phyloP scores from a whole-genome alignment of 1,284 basidiomycete genomes.

The Thecaphora thlaspeos region DNA sequence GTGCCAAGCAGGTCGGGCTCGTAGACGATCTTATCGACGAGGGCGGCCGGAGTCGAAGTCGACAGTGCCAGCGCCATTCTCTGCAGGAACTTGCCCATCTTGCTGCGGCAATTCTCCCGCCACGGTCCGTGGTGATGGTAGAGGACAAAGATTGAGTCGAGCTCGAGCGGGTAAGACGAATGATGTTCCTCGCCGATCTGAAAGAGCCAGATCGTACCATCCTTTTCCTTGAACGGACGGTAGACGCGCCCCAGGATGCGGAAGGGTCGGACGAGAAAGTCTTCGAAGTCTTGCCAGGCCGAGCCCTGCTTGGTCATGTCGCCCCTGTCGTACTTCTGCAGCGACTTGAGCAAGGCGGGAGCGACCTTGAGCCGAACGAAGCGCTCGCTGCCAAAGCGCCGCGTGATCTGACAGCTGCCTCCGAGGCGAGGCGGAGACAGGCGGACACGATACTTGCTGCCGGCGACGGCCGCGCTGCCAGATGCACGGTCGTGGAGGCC shows the following conservation, averaged over 20 bases:
- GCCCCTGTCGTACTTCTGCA: conserved; percentile 5
- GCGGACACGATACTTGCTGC: conserved; percentile 9
- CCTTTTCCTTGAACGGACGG: conserved; percentile 42
- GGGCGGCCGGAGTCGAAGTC: conserved; percentile 22
- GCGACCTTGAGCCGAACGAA: conserved; percentile 28
- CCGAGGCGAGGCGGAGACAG: conserved; percentile 22
- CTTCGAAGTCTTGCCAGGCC: conserved; percentile 18
- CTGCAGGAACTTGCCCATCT: conserved; percentile 45
- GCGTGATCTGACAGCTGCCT: conserved; percentile 21
- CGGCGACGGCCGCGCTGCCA: too few relatives aligned
- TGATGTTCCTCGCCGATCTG: conserved; percentile 10
- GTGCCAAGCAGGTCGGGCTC: conserved; percentile 14
- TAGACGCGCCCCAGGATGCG: conserved; percentile 28
- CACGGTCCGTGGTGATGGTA: conserved; percentile 31
- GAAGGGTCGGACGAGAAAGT: conserved; percentile 11
- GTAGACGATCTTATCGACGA: conserved; percentile 14
- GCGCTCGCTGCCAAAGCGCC: conserved; percentile 24
- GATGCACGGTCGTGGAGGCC: conserved; percentile 1
- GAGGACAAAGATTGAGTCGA: conserved; percentile 18
- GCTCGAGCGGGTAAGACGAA: not conserved
- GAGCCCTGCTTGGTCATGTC: conserved; percentile 7
- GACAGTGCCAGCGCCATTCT: conserved; percentile 46
- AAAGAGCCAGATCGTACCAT: conserved; percentile 37
- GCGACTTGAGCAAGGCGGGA: conserved; percentile 10
- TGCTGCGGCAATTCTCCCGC: conserved; percentile 19